Conservation (phyloP, 306 rosid genomes). For the Acacia melanoxylon region DNA sequence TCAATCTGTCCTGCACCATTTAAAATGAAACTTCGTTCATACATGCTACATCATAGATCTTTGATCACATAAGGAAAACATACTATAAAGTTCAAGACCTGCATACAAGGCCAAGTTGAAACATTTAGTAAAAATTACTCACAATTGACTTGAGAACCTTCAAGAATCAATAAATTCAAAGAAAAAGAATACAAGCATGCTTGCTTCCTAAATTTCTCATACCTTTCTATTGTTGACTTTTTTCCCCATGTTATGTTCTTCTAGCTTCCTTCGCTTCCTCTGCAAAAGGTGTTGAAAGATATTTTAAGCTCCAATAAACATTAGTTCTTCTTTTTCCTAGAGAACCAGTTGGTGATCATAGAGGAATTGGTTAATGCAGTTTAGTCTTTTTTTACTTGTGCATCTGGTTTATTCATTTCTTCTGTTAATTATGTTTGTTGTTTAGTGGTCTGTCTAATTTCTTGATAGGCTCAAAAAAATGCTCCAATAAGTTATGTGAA, state of each 20-base stretch:
- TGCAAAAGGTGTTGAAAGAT: constrained; percentile 43
- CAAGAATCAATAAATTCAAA: constrained; percentile 22
- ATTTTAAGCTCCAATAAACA: constrained; percentile 37
- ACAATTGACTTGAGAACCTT: neutral
- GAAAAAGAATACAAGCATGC: constrained; percentile 4
- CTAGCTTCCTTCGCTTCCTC: constrained; percentile 96
- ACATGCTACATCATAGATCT: neutral
- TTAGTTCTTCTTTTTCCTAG: neutral
- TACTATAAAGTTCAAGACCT: constrained; percentile 3
- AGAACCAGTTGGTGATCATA: neutral
- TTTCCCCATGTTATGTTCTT: constrained; percentile 70
- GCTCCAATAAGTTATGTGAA: constrained; percentile 27
- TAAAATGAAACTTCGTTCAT: neutral
- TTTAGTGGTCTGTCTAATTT: neutral
- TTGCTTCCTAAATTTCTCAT: constrained; percentile 36
- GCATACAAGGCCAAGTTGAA: constrained; percentile 20
- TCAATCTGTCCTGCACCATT: constrained; percentile 1
- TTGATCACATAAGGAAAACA: constrained; percentile 3
- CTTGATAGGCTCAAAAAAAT: neutral
- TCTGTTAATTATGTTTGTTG: neutral
- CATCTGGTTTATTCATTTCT: neutral
- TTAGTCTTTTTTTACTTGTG: neutral
- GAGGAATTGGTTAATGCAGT: neutral
- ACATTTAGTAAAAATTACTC: constrained; percentile 14
- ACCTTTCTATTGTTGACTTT: constrained; percentile 82